A percentile compares a stretch with the other conserved stretches of the same genome.
phyloP scores from a whole-genome alignment of 108 stramenopile species.

The Ochromonas danica region DNA sequence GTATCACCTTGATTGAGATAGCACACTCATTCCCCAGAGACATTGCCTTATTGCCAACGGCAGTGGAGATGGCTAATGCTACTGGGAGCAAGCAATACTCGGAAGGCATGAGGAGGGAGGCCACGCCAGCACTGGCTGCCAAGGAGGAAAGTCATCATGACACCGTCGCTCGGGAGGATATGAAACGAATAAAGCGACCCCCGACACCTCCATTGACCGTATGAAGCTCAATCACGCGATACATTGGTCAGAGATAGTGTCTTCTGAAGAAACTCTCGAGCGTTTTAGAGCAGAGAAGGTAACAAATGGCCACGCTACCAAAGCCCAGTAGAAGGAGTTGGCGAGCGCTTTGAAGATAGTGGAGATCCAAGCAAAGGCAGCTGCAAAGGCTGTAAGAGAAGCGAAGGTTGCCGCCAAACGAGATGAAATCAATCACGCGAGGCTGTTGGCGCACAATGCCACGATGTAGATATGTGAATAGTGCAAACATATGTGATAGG shows the following conservation, averaged over 20 bases:
- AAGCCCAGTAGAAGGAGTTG: conserved; percentile 9
- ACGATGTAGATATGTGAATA: too few species aligned
- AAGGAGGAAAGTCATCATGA: background rate
- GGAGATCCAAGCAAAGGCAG: conserved; percentile 13
- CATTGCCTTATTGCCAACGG: too few species aligned
- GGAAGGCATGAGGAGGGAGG: conserved; percentile 4
- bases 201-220: conserved; percentile 13
- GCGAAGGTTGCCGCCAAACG: too few species aligned
- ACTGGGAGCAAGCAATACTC: too few species aligned
- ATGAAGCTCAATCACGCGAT: background rate
- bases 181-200: conserved; percentile 9
- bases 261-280: background rate
- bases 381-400: too few species aligned
- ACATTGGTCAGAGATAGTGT: conserved; percentile 15
- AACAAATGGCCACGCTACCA: conserved; percentile 8
- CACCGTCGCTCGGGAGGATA: conserved; percentile 4
- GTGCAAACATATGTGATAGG: too few species aligned
- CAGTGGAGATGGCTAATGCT: too few species aligned
- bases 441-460: too few species aligned
- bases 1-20: too few species aligned
- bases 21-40: too few species aligned
- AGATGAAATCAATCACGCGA: too few species aligned
- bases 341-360: conserved; percentile 9
- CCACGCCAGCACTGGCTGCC: background rate
- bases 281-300: conserved; percentile 5